These are phyloP conservation scores for Nannochloropsis granulata DNA, from an alignment of 108 stramenopile species.

Conservation along the genomic window DNA sequence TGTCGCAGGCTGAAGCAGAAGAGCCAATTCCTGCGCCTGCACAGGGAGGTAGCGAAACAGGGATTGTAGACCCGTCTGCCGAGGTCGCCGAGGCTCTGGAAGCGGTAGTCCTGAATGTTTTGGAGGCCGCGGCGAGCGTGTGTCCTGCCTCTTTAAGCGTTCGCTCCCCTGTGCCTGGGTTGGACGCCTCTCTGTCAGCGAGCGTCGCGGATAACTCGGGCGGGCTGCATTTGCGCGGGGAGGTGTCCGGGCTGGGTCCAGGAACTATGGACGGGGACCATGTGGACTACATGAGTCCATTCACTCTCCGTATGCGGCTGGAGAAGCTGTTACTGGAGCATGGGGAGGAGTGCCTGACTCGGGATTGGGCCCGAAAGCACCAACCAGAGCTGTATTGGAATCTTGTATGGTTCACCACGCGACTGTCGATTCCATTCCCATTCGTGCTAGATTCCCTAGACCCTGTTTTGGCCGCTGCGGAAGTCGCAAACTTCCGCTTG, in stretches of 20 bases:
- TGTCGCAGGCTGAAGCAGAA: too few species aligned
- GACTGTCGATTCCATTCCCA: background rate
- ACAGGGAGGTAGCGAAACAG: too few species aligned
- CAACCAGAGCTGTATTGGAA: background rate
- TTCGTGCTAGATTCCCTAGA: background rate
- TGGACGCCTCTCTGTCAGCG: background rate
- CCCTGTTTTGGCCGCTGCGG: background rate
- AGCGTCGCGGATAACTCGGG: background rate
- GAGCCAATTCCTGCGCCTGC: too few species aligned
- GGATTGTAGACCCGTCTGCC: too few species aligned
- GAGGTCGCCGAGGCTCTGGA: too few species aligned
- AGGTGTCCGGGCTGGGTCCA: background rate
- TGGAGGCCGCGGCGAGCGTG: too few species aligned
- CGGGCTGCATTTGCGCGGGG: background rate
- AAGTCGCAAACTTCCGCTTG: background rate
- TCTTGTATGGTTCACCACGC: background rate
- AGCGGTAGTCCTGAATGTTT: too few species aligned
- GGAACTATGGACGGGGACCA: background rate
- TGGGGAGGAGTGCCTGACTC: background rate
- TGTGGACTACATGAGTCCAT: background rate
- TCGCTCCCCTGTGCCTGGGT: background rate
- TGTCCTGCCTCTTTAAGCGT: too few species aligned
- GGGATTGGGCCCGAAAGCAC: background rate
- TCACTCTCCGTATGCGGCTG: background rate
- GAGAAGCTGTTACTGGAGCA: background rate